Conservation (phyloP, 2,329 filamentous ascomycete species). For the Magnaporthales sp. region DNA sequence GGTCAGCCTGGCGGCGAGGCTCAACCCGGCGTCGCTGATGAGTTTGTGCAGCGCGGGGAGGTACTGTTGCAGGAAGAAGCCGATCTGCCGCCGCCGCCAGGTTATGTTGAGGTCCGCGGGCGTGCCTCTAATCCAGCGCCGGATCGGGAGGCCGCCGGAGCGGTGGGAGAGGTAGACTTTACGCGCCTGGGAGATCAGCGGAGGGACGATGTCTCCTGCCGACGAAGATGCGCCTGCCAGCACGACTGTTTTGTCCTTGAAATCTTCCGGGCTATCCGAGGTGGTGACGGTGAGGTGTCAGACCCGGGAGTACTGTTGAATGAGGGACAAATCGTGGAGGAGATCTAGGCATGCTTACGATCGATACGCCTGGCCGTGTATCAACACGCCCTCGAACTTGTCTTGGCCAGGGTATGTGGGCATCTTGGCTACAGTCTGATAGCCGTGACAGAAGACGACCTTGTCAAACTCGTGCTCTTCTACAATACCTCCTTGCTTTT, state of each 20-base stretch:
- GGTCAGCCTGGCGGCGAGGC: constrained; percentile 9
- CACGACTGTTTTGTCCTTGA: constrained; percentile 31
- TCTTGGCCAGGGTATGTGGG: constrained; percentile 9
- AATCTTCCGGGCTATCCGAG: constrained; percentile 18
- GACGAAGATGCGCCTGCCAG: constrained; percentile 34
- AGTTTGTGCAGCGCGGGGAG: constrained; percentile 10
- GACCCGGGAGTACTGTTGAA: not conserved
- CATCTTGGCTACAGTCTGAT: constrained; percentile 6
- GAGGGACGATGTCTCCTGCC: constrained; percentile 24
- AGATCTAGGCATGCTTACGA: constrained; percentile 12
- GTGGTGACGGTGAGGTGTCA: constrained; percentile 8
- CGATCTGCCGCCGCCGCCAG: constrained; percentile 20
- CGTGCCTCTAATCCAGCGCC: constrained; percentile 20
- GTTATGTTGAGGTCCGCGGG: constrained; percentile 25
- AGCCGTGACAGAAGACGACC: constrained; percentile 10
- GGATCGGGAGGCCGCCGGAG: constrained; percentile 26
- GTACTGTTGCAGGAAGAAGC: constrained; percentile 19
- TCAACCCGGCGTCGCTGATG: constrained; percentile 12
- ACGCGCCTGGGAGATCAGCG: constrained; percentile 22
- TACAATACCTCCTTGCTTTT: not conserved
- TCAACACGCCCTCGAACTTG: constrained; percentile 18
- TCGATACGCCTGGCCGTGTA: constrained; percentile 29
- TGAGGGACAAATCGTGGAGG: not conserved
- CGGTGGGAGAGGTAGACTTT: constrained; percentile 33
- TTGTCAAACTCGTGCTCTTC: constrained; percentile 10